A percentile compares a stretch with the other conserved stretches of the same genome.
phyloP scores from a whole-genome alignment of 768 basidiomycete genomes.

The Russula ochroleuca region DNA sequence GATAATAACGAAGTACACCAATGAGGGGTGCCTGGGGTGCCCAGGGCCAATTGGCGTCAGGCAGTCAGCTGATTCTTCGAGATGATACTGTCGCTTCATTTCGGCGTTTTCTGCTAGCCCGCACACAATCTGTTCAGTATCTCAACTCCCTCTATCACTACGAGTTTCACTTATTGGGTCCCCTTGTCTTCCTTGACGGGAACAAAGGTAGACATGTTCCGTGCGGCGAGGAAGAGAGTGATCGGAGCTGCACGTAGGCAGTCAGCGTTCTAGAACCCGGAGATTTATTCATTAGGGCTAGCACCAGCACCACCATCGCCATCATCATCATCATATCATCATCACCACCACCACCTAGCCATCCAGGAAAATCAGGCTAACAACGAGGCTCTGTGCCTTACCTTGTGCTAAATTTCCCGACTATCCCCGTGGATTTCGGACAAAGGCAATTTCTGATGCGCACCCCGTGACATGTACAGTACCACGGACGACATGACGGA shows the following conservation, averaged over 20 bases:
- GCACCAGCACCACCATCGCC: background rate
- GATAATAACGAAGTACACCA: background rate
- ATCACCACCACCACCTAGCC: background rate
- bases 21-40: background rate
- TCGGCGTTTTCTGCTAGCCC: background rate
- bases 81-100: background rate
- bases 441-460: background rate
- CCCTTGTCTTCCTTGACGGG: background rate
- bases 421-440: background rate
- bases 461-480: constrained; percentile 3
- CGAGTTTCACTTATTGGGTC: background rate
- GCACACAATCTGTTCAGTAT: background rate
- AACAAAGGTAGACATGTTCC: background rate
- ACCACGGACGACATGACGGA: background rate
- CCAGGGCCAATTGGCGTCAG: background rate
- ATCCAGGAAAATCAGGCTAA: too few species aligned
- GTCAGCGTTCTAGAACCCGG: background rate
- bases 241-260: background rate
- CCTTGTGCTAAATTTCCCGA: background rate
- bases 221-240: background rate
- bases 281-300: background rate
- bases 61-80: constrained; percentile 4
- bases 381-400: constrained; percentile 3
- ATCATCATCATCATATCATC: background rate
- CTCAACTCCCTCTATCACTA: background rate